Percentiles rank a stretch among this genome's conserved stretches.
Evolutionary conservation across 768 basidiomycete species (phyloP).

Genomic region (Russula foetens): DNA sequence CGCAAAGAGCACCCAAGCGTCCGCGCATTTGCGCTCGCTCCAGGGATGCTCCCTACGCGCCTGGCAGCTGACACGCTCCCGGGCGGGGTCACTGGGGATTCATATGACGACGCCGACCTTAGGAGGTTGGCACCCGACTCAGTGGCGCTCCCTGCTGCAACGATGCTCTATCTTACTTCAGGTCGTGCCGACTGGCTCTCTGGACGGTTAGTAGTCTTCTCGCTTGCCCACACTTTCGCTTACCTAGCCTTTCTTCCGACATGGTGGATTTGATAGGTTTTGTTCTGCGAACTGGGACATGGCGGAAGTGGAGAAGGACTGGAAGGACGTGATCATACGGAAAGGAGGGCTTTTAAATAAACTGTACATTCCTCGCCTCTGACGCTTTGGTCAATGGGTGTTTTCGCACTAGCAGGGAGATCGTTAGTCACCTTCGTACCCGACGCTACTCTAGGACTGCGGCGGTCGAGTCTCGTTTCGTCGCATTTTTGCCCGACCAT

Average conservation of each 20-base stretch:
- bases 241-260: too few relatives aligned
- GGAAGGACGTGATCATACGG: background rate
- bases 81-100: too few relatives aligned
- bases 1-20: constrained; percentile 1
- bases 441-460: too few relatives aligned
- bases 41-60: background rate
- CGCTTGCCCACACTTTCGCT: too few relatives aligned
- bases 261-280: too few relatives aligned
- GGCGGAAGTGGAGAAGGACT: background rate
- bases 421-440: too few relatives aligned
- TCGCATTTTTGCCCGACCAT: too few relatives aligned
- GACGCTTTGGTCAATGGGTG: too few relatives aligned
- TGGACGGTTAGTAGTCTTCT: constrained; percentile 2
- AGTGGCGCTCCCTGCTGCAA: background rate
- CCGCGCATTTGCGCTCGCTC: background rate
- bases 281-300: constrained; percentile 6
- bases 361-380: background rate
- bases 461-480: too few relatives aligned
- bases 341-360: background rate
- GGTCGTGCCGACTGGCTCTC: constrained; percentile 8
- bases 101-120: background rate
- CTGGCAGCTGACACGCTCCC: background rate
- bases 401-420: too few relatives aligned
- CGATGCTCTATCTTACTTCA: constrained; percentile 3
- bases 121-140: background rate